Conservation (phyloP, 257 asterid genomes). For the Anisodus tanguticus region DNA sequence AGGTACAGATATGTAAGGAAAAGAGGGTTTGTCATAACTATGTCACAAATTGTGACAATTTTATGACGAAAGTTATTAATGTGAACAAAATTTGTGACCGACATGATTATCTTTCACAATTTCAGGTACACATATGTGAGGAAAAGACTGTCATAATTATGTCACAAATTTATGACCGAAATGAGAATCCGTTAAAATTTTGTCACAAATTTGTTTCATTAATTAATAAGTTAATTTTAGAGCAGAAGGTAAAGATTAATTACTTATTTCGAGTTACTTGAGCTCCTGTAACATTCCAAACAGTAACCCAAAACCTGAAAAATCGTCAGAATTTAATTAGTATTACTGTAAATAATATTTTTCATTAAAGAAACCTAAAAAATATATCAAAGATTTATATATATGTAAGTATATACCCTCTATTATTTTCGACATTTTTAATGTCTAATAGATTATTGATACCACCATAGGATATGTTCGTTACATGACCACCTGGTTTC, state of each 20-base stretch:
- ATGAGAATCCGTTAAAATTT: too few species aligned
- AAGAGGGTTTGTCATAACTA: too few species aligned
- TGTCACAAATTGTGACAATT: too few species aligned
- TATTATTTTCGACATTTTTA: slow-evolving; percentile 36
- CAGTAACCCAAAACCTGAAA: slow-evolving; percentile 57
- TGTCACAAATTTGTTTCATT: background rate
- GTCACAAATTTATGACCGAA: too few species aligned
- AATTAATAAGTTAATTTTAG: background rate
- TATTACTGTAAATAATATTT: background rate
- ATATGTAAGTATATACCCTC: slow-evolving; percentile 44
- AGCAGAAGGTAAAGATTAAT: slow-evolving; percentile 33
- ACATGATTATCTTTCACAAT: too few species aligned
- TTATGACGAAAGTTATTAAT: too few species aligned
- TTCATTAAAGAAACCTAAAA: slow-evolving; percentile 2
- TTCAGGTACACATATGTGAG: too few species aligned
- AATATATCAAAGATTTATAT: background rate
- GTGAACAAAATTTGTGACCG: too few species aligned
- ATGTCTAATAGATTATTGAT: slow-evolving; percentile 50
- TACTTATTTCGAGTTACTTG: slow-evolving; percentile 31
- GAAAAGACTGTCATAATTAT: too few species aligned
- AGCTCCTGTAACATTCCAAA: slow-evolving; percentile 40
- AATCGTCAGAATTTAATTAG: slow-evolving; percentile 24
- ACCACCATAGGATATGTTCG: slow-evolving; percentile 50
- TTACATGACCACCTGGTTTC: slow-evolving; percentile 49
- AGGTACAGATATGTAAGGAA: too few species aligned